A percentile compares a stretch with the other conserved stretches of the same genome.
Conservation (phyloP, 2,329 filamentous ascomycete species). For the Talaromyces sp. region DNA sequence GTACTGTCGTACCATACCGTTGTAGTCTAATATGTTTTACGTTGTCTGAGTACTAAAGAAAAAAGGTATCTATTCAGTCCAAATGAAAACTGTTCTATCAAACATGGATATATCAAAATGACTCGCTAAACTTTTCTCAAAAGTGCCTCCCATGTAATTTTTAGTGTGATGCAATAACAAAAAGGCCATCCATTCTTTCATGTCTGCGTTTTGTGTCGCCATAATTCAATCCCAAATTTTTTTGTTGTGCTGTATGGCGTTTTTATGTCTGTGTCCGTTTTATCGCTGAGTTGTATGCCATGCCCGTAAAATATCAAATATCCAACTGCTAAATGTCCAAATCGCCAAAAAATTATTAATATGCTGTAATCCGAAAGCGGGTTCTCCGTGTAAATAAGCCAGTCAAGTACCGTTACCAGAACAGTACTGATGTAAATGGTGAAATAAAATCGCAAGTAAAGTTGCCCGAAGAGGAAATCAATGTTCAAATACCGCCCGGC, state of each 20-base stretch:
- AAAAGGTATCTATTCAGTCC: slow-evolving; percentile 1
- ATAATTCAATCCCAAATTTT: background rate
- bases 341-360: slow-evolving; percentile 5
- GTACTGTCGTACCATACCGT: background rate
- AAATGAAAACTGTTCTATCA: slow-evolving; percentile 12
- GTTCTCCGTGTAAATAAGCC: background rate
- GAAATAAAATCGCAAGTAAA: background rate
- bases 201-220: background rate
- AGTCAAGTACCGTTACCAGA: slow-evolving; percentile 9
- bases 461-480: slow-evolving; percentile 1
- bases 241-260: background rate
- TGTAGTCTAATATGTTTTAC: no score
- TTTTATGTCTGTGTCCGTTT: background rate
- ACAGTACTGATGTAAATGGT: slow-evolving; percentile 7
- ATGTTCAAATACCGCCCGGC: slow-evolving; percentile 15
- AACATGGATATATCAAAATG: slow-evolving; percentile 14
- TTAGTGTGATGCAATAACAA: slow-evolving; percentile 13
- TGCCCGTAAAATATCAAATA: background rate
- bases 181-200: background rate
- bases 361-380: slow-evolving; percentile 9
- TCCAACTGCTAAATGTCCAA: background rate
- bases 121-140: slow-evolving; percentile 16
- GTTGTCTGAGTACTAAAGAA: background rate
- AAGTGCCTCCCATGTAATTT: slow-evolving; percentile 14
- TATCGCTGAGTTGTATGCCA: slow-evolving; percentile 4